A percentile compares a stretch with the other conserved stretches of the same genome.
Conservation (phyloP, 148 eudicot species). For the Cornus florida region DNA sequence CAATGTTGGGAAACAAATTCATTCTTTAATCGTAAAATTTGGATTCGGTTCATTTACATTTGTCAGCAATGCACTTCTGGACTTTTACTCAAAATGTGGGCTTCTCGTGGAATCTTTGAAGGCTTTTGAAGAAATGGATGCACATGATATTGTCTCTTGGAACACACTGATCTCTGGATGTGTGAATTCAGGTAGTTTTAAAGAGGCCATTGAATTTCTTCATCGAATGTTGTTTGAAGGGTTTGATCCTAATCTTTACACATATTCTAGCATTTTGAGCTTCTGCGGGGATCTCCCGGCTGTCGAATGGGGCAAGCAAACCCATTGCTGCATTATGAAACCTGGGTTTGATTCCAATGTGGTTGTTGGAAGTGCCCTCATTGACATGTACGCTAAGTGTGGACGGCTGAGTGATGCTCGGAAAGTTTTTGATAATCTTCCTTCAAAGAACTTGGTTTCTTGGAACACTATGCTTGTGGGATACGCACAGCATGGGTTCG, state of each 20-base stretch:
- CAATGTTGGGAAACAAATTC: constrained; percentile 34
- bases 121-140: constrained; percentile 29
- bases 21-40: constrained; percentile 26
- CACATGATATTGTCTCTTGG: constrained; percentile 35
- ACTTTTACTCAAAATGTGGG: constrained; percentile 33
- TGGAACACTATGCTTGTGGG: constrained; percentile 50
- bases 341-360: constrained; percentile 36
- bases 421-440: constrained; percentile 32
- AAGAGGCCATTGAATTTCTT: constrained; percentile 25
- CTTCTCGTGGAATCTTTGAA: constrained; percentile 26
- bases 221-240: constrained; percentile 27
- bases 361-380: constrained; percentile 45
- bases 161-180: constrained; percentile 39
- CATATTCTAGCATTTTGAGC: constrained; percentile 40
- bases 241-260: constrained; percentile 30
- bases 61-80: constrained; percentile 37
- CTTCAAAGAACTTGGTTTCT: constrained; percentile 34
- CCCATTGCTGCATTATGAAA: constrained; percentile 39
- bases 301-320: constrained; percentile 48
- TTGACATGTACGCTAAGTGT: constrained; percentile 52
- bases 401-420: constrained; percentile 32
- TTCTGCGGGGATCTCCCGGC: constrained; percentile 45
- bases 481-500: constrained; percentile 44
- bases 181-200: constrained; percentile 18
- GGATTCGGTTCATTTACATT: constrained; percentile 31